Base-by-base conservation (phyloP, 495 filamentous ascomycete genomes). In the Neurospora cerealis region DNA sequence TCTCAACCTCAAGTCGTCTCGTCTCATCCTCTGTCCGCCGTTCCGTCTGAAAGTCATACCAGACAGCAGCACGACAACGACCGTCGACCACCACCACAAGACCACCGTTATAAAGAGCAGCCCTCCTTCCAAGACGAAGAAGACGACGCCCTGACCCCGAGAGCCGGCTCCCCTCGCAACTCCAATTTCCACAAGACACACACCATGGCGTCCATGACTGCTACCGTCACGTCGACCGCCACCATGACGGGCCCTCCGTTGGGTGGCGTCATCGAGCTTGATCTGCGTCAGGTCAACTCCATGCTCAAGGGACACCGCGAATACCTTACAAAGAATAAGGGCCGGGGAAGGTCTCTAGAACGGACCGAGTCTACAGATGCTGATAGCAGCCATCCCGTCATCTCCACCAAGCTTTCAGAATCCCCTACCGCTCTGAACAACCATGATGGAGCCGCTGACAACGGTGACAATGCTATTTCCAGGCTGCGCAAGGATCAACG, bases 401-500 rank as follows among this genome's bases (percentile, higher is more conserved):
- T 70, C 21, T 74, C 78, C 4, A 71, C 78, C 11, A 71, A 69
- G 71, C 34, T 74, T 7, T 72, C 75, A 9, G 75, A 78, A 36
- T 78, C 73, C 0, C 72, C 71, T 19, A 44, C 71, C 38, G 69
- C 69, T 42, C 15, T 77, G 36, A 66, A 36, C 54, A 66, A 34
- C 54, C 54, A 77, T 32, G 70, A 74, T 62, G 78, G 74, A 32
- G 71, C 62, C 44, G 75, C 54, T 72, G 79, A 78, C 11, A 77
- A 74, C 44, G 75, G 38, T 69, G 76, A 77, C 10, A 75, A 76
- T 36, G 66, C 73, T 32, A 78, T 82, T 44, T 79, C 84, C 38
- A 79, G 83, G 69, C 79, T 83, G 9, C 82, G 86, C 81, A 85
- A 83, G 75, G 83, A 85, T 19, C 83, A 82, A 70, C 80, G 83